phyloP scores from a whole-genome alignment of 257 asterid genomes.

The Solanum microdontum region DNA sequence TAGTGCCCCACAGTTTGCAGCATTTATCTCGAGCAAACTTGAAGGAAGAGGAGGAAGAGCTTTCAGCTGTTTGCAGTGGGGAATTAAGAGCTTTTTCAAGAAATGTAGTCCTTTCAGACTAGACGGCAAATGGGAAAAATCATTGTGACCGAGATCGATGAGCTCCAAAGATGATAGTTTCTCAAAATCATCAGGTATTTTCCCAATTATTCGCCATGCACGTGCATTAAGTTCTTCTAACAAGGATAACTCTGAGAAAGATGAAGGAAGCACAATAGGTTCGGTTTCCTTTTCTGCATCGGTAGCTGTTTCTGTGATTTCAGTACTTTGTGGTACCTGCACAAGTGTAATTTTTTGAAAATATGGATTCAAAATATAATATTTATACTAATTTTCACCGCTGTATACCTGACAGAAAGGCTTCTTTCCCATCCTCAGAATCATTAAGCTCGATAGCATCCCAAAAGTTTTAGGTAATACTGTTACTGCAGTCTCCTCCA shows the following conservation, averaged over 20 bases:
- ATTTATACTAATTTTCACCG: neutral
- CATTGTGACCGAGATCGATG: constrained; percentile 12
- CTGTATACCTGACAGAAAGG: neutral
- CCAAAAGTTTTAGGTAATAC: constrained; percentile 18
- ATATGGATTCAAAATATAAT: neutral
- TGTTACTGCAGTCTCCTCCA: constrained; percentile 15
- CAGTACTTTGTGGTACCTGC: constrained; percentile 1
- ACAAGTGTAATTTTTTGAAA: neutral
- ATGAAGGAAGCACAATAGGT: constrained; percentile 12
- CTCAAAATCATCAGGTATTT: constrained; percentile 18
- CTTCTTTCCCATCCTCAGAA: constrained; percentile 16
- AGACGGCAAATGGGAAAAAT: constrained; percentile 13
- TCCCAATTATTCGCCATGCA: constrained; percentile 17
- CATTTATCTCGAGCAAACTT: constrained; percentile 9
- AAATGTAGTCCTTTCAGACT: constrained; percentile 13
- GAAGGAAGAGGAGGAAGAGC: constrained; percentile 23
- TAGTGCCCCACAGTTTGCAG: constrained; percentile 16
- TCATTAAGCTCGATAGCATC: constrained; percentile 14
- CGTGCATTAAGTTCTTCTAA: constrained; percentile 15
- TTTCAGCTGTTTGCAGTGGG: constrained; percentile 14
- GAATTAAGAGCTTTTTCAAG: constrained; percentile 7
- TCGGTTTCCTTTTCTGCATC: neutral
- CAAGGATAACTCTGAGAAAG: constrained; percentile 9
- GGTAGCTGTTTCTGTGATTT: neutral
- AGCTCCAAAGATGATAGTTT: constrained; percentile 10